phyloP scores from a whole-genome alignment of 2,329 filamentous ascomycete genomes.

The Calonectria multiphialidica region DNA sequence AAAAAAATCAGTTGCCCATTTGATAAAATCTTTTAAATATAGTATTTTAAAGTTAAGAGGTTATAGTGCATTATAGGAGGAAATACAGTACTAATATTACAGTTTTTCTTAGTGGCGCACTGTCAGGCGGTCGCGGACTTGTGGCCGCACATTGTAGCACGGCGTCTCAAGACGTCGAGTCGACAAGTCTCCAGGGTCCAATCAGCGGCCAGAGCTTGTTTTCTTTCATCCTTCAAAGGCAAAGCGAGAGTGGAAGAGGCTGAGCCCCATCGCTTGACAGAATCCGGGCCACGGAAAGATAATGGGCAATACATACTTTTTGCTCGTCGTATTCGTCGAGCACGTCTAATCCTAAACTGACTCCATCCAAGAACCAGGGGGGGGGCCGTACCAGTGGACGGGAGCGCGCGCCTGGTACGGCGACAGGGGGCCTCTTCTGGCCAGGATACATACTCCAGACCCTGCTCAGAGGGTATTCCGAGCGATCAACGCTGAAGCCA shows the following conservation, averaged over 20 bases:
- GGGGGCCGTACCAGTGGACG: neutral
- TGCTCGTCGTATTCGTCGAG: neutral
- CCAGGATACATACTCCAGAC: constrained; percentile 1
- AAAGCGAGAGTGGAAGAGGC: neutral
- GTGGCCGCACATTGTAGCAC: too few species aligned
- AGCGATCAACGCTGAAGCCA: constrained; percentile 4
- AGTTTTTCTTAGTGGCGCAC: too few species aligned
- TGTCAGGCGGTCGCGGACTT: too few species aligned
- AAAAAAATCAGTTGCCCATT: too few species aligned
- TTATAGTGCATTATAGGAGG: too few species aligned
- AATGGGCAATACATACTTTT: neutral
- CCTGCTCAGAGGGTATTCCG: neutral
- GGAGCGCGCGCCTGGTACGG: neutral
- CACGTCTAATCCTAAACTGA: constrained; percentile 2
- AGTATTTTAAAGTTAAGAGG: too few species aligned
- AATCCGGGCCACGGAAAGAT: neutral
- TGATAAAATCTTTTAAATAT: too few species aligned
- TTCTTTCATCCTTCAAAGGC: neutral
- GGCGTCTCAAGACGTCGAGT: constrained; percentile 5
- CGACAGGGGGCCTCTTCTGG: neutral
- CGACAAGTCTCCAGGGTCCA: neutral
- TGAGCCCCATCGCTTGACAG: neutral
- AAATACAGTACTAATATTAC: too few species aligned
- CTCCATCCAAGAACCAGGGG: neutral
- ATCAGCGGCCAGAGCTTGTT: neutral